Evolutionary conservation across 2,329 filamentous ascomycete species (phyloP), one percentile per base, ranked within the genome.

Genomic region (Karstenula rhodostoma): DNA sequence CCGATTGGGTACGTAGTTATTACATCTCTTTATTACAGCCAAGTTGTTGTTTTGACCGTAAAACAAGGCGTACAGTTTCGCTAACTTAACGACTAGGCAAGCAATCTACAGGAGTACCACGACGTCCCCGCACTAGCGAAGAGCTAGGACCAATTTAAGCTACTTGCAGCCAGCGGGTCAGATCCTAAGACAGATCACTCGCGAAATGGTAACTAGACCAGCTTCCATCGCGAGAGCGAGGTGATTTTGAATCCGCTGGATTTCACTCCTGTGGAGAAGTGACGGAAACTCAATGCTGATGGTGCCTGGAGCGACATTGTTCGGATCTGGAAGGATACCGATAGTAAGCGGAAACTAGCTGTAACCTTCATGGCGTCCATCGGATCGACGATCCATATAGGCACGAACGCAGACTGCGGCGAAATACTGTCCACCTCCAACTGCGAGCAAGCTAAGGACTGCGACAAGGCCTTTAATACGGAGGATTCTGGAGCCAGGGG

Each of bases 291-390:
- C 19, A 35, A 33, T 27, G 44, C 54, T 19, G 54, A 56, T 48
- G 43, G 15, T 48, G 54, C 54, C 9, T 56, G 54, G 54, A 27
- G 22, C n/a, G 43, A 56, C 44, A n/a, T 56, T 37, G 35, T 56
- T 44, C 23, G 54, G 19, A 49, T 56, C 54, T 56, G 54, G 54
- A 56, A 56, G 37, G 54, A 56, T 19, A 56, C 54, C 42, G 54
- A 56, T 37, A 27, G 27, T 13, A 22, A n/a, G 8, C 29, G 43
- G 32, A 23, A 43, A 19, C 19, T 49, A 22, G 19, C 32, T 44
- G 27, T 29, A 8, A 29, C 27, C 27, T 56, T 56, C 33, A 35
- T 44, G n/a, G 25, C 37, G 37, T 47, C 54, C 12, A 27, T 56
- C 17, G 32, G 25, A 13, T 17, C 22, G 44, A 56, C 54, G 17